These are phyloP conservation scores for Phlyctochytrium planicorne DNA, from an alignment of 192 early-diverging fungal genomes.

Conservation along the genomic window DNA sequence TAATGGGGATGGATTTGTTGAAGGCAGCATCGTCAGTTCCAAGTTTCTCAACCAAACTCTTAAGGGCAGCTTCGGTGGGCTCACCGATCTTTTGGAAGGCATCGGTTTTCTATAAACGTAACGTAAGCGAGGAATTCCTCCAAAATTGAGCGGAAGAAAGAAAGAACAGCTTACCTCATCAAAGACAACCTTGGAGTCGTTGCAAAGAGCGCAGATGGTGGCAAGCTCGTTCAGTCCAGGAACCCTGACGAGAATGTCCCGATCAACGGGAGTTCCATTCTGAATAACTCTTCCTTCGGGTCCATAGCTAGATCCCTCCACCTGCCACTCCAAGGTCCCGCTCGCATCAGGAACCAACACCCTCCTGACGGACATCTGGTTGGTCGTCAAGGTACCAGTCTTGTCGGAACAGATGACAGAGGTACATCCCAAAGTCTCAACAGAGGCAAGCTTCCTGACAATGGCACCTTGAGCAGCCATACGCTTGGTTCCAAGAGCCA, in stretches of 20 bases:
- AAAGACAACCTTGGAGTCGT: constrained; percentile 84
- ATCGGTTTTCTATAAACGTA: constrained; percentile 42
- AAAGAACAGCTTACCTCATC: constrained; percentile 55
- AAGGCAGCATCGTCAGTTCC: constrained; percentile 69
- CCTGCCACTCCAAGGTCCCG: constrained; percentile 58
- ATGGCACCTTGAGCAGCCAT: constrained; percentile 97
- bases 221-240: constrained; percentile 64
- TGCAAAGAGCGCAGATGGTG: constrained; percentile 70
- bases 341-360: constrained; percentile 12
- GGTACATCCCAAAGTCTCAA: constrained; percentile 97
- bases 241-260: constrained; percentile 49
- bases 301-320: constrained; percentile 84
- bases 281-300: constrained; percentile 71
- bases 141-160: not conserved
- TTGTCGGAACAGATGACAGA: constrained; percentile 99
- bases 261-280: constrained; percentile 43
- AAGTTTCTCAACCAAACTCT: constrained; percentile 91
- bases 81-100: constrained; percentile 84
- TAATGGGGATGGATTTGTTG: constrained; percentile 49
- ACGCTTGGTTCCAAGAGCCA: constrained; percentile 95
- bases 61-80: constrained; percentile 97
- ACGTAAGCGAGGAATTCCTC: constrained; percentile 8
- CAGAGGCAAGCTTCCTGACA: constrained; percentile 85
- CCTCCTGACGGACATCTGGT: constrained; percentile 80
- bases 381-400: constrained; percentile 98